phyloP scores from a whole-genome alignment of 2,329 filamentous ascomycete genomes.

The Talaromyces atroroseus region DNA sequence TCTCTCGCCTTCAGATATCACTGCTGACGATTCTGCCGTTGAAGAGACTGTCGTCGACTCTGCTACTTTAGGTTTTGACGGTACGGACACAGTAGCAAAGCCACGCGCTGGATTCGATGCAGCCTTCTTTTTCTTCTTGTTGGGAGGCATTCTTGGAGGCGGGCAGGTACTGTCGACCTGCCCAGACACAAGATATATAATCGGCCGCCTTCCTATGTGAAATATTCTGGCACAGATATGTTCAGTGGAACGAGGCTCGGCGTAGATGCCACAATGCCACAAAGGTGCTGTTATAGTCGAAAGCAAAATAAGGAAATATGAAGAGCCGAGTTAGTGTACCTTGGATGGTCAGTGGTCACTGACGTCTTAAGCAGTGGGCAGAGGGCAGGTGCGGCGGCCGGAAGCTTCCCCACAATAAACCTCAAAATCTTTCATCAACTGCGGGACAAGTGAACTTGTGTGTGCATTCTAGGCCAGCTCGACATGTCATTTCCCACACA shows the following conservation, averaged over 20 bases:
- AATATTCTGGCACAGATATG: background rate
- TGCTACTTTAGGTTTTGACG: conserved; percentile 66
- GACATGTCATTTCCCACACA: conserved; percentile 29
- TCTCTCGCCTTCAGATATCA: conserved; percentile 27
- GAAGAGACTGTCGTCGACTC: conserved; percentile 28
- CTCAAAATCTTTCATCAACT: conserved; percentile 37
- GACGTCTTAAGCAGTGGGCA: conserved; percentile 10
- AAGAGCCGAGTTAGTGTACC: background rate
- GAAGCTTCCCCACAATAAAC: conserved; percentile 21
- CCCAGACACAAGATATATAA: background rate
- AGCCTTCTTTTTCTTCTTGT: conserved; percentile 89
- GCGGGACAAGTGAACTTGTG: conserved; percentile 16
- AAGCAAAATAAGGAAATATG: background rate
- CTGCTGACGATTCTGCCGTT: conserved; percentile 21
- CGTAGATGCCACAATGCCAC: background rate
- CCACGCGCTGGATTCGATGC: conserved; percentile 81
- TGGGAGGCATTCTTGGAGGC: conserved; percentile 53
- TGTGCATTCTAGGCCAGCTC: conserved; percentile 20
- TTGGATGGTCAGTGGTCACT: conserved; percentile 6
- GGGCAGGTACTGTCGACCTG: background rate
- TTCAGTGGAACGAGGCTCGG: background rate
- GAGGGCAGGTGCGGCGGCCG: conserved; percentile 20
- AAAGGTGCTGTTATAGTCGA: background rate
- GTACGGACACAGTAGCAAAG: conserved; percentile 88
- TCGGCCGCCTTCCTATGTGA: background rate